phyloP scores from a whole-genome alignment of 371 early-diverging fungal species.

The Rhizomucor miehei region DNA sequence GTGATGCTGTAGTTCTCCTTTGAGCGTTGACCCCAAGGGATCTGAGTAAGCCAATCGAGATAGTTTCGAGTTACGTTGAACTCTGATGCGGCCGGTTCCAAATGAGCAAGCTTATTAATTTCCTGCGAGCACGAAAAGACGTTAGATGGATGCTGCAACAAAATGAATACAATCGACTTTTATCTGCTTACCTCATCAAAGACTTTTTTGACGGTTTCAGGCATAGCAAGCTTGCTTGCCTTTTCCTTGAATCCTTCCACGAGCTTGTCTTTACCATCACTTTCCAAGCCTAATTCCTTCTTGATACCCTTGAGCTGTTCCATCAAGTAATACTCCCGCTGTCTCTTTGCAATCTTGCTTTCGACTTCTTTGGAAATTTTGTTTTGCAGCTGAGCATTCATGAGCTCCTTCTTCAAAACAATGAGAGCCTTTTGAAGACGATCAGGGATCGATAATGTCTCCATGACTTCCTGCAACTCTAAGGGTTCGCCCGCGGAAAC shows the following conservation, averaged over 20 bases:
- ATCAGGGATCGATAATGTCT: conserved; percentile 84
- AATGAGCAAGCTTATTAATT: conserved; percentile 84
- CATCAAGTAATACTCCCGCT: conserved; percentile 97
- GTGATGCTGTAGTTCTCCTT: conserved; percentile 87
- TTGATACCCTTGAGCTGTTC: conserved; percentile 98
- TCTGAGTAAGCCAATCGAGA: conserved; percentile 94
- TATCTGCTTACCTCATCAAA: conserved; percentile 98
- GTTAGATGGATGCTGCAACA: too few species aligned
- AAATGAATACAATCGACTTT: too few species aligned
- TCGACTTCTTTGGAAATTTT: conserved; percentile 96
- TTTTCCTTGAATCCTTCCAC: conserved; percentile 89
- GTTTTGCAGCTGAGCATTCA: conserved; percentile 94
- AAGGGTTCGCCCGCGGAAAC: conserved; percentile 86
- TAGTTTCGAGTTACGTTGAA: conserved; percentile 97
- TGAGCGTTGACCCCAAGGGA: conserved; percentile 94
- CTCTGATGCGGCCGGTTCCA: conserved; percentile 96
- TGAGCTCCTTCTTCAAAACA: conserved; percentile 94
- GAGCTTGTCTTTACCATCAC: conserved; percentile 96
- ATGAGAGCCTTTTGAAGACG: conserved; percentile 88
- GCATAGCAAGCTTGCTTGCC: conserved; percentile 82
- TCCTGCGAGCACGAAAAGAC: too few species aligned
- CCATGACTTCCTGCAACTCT: conserved; percentile 93
- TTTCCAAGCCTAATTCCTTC: conserved; percentile 94
- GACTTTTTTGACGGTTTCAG: conserved; percentile 85
- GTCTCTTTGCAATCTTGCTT: conserved; percentile 91